Evolutionary conservation across 1,284 basidiomycete genomes (phyloP), one percentile per base, ranked within the genome.

Genomic region (Cryptococcus amylolentus): DNA sequence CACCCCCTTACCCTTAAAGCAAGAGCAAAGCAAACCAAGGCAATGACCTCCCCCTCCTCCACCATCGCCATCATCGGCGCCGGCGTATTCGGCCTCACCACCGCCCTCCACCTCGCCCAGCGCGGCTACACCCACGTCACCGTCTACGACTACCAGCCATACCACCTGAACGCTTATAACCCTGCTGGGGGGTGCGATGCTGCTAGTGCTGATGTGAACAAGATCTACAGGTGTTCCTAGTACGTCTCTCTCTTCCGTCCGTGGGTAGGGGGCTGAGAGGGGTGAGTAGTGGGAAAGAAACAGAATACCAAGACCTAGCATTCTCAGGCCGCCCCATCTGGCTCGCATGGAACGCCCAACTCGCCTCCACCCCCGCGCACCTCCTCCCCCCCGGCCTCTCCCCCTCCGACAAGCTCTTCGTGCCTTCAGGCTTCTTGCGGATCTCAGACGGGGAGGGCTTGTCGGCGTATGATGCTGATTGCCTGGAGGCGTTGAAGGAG

Each of bases 191-290:
- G 65, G 16, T 67, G 66, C 54, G 66, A 67, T 44, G 61, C 53
- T 2, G 66, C 66, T 3, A 62, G 60, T 23, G 62, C 66, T 9
- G 66, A 67, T 57, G 57, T 63, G 20, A 67, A 67, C 60, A 67
- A 67, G 49, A 52, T 67, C 43, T 65, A 60, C 35, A 57, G 66
- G 12, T 59, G 62, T 28, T 53, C 57, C 16, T 67, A 67, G 64
- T 64, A 26, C 49, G 60, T 59, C 20, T 3, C 27, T 9, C 9
- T 35, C 10, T 31, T 31, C 10, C 26, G 39, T 27, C 4, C 7
- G 6, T 48, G 40, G 31, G 28, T 49, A n/a, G n/a, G n/a, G n/a
- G n/a, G n/a, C n/a, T 49, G n/a, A 56, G 27, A 5, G 14, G 38
- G 5, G 28, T 23, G 3, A 0, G 7, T 49, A 63, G 61, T 47